Evolutionary conservation across 768 basidiomycete species (phyloP), one percentile per base, ranked within the genome.

Genomic region (Mrakia blollopis): DNA sequence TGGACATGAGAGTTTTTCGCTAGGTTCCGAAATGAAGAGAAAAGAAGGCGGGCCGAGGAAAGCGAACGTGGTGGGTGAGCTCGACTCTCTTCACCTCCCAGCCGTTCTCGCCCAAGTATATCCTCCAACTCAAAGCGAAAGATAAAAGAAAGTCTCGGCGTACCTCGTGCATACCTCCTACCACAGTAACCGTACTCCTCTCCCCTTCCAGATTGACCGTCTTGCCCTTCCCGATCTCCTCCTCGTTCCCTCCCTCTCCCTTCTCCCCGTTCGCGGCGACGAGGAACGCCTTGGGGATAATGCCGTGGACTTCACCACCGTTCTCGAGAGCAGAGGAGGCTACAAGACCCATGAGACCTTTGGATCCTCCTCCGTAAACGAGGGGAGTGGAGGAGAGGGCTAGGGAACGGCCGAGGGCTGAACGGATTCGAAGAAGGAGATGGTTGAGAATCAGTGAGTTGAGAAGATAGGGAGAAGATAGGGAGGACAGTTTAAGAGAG

Each of bases 1-100:
- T 88, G 0, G 95, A 94, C 94, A 98, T 97, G 82, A 91, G 89
- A 13, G 91, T 86, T 81, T 98, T 98, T 21, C 95, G 89, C 80
- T 94, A n/a, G n/a, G 63, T 25, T 28, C 18, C 16, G 11, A 39
- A 18, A 32, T 3, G 28, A 35, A 57, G 57, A 39, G 37, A 47
- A 52, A 41, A 41, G 39, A 41, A 41, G 39, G 39, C 5, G 39
- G 39, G 44, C 16, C 16, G 6, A n/a, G 8, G 70, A 23, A 41
- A 52, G 44, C 32, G 44, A 25, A 37, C n/a, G 18, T 54, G n/a
- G n/a, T 21, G 18, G 3, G 32, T 52, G 37, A 21, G 57, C 13
- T 57, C 23, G 28, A 41, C 32, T 14, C 28, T 30, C n/a, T 54
- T 4, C 8, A 47, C 69, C 14, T 14, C 23, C 32, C 5, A n/a